phyloP scores from a whole-genome alignment of 345 rosid species.

The Arabidopsis suecica region DNA sequence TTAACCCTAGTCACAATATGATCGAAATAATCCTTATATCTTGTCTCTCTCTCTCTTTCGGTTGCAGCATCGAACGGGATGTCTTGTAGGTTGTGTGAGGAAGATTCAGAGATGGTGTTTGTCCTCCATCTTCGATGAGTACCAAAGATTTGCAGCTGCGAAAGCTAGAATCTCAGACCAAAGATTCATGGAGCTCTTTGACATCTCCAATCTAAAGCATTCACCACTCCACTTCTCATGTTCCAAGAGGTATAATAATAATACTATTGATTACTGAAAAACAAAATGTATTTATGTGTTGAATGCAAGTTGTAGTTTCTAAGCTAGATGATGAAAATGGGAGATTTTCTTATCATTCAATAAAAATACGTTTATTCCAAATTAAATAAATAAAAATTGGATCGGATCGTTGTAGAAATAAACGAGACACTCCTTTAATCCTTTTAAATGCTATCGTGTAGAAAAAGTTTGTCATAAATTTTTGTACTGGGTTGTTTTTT shows the following conservation, averaged over 20 bases:
- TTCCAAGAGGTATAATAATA: constrained; percentile 39
- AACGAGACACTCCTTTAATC: not conserved
- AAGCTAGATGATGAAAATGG: not conserved
- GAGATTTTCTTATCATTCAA: not conserved
- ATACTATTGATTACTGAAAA: not conserved
- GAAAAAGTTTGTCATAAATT: not conserved
- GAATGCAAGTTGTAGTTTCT: not conserved
- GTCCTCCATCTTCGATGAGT: constrained; percentile 75
- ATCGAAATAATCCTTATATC: not conserved
- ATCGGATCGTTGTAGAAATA: no score
- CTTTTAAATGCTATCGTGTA: not conserved
- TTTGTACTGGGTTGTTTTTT: not conserved
- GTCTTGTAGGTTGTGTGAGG: constrained; percentile 76
- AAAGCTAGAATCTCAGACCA: constrained; percentile 74
- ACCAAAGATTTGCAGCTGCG: constrained; percentile 72
- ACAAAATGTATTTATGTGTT: not conserved
- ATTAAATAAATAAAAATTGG: not conserved
- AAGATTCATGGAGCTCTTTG: constrained; percentile 74
- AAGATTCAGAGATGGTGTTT: constrained; percentile 83
- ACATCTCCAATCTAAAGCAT: constrained; percentile 59
- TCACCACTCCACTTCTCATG: constrained; percentile 55
- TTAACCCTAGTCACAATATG: not conserved
- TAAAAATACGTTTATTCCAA: not conserved
- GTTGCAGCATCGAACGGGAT: constrained; percentile 77
- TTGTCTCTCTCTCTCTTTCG: not conserved